Conservation (phyloP, 441 rosid species). For the Croton laevigatus region DNA sequence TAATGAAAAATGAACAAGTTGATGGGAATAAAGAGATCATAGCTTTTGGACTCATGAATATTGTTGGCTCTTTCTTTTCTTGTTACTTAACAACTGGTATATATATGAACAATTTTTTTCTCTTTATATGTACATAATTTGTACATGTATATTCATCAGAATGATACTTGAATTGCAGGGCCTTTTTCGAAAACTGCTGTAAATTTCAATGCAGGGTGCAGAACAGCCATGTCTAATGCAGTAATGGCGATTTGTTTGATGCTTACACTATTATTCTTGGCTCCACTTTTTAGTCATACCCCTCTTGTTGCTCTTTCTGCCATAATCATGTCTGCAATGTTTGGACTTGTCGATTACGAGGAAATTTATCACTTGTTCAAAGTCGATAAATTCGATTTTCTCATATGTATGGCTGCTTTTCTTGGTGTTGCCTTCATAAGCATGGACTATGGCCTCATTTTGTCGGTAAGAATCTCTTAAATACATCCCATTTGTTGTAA, state of each 20-base stretch:
- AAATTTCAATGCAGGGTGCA: slow-evolving; percentile 74
- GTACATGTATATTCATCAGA: background rate
- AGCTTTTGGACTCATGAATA: slow-evolving; percentile 89
- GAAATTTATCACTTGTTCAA: slow-evolving; percentile 59
- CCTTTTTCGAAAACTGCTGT: slow-evolving; percentile 94
- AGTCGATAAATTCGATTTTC: slow-evolving; percentile 80
- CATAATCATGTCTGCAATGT: slow-evolving; percentile 86
- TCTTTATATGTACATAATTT: too few relatives aligned
- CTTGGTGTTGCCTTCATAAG: slow-evolving; percentile 71
- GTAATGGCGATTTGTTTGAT: slow-evolving; percentile 83
- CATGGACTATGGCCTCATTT: slow-evolving; percentile 79
- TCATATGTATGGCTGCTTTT: slow-evolving; percentile 70
- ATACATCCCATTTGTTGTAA: background rate
- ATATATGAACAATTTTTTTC: too few relatives aligned
- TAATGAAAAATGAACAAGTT: slow-evolving; percentile 62
- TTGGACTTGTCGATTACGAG: slow-evolving; percentile 66
- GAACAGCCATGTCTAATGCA: slow-evolving; percentile 66
- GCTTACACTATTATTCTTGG: slow-evolving; percentile 67
- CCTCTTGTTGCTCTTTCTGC: slow-evolving; percentile 85
- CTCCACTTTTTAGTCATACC: slow-evolving; percentile 79
- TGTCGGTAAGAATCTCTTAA: slow-evolving; percentile 43
- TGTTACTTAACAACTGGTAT: slow-evolving; percentile 88
- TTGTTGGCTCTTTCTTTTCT: slow-evolving; percentile 74
- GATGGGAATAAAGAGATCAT: slow-evolving; percentile 94
- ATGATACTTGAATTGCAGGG: slow-evolving; percentile 37